Conservation (phyloP, 1,284 basidiomycete genomes). For the Apiotrichum sp. region DNA sequence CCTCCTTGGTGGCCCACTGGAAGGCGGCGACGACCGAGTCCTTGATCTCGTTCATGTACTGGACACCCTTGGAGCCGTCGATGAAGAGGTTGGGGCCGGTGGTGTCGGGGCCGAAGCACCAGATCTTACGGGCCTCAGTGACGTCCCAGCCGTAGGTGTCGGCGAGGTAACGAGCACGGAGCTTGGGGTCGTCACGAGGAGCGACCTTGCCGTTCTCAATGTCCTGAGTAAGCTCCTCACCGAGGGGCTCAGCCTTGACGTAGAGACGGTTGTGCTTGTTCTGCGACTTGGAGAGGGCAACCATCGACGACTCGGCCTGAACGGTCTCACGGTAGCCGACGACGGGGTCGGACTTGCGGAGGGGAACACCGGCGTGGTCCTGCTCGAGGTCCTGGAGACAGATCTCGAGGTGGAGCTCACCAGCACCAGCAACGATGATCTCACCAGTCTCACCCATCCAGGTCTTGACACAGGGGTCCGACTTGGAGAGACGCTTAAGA, state of each 20-base stretch:
- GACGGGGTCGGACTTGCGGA: slow-evolving; percentile 98
- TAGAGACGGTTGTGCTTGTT: slow-evolving; percentile 99
- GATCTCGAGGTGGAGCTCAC: slow-evolving; percentile 98
- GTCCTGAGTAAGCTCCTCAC: slow-evolving; percentile 87
- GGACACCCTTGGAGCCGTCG: slow-evolving; percentile 98
- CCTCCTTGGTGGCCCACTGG: slow-evolving; percentile 99
- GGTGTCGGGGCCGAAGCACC: slow-evolving; percentile 99
- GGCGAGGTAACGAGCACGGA: slow-evolving; percentile 88
- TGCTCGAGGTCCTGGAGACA: slow-evolving; percentile 99
- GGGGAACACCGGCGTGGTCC: slow-evolving; percentile 98
- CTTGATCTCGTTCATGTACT: slow-evolving; percentile 98
- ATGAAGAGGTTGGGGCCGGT: slow-evolving; percentile 96
- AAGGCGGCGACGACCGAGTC: slow-evolving; percentile 98
- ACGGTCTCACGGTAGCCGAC: slow-evolving; percentile 98
- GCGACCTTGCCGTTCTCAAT: slow-evolving; percentile 84
- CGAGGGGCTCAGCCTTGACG: slow-evolving; percentile 85
- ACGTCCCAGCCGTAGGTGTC: slow-evolving; percentile 99
- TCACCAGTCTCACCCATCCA: slow-evolving; percentile 91
- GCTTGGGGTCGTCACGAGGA: slow-evolving; percentile 96
- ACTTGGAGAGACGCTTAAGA: slow-evolving; percentile 99
- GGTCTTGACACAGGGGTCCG: slow-evolving; percentile 97
- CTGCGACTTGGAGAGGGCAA: slow-evolving; percentile 97
- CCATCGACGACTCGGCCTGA: slow-evolving; percentile 89
- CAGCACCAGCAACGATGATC: slow-evolving; percentile 98
- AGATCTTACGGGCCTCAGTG: slow-evolving; percentile 98